Evolutionary conservation across 2,329 filamentous ascomycete species (phyloP).

Genomic region (Xylariales sp.): DNA sequence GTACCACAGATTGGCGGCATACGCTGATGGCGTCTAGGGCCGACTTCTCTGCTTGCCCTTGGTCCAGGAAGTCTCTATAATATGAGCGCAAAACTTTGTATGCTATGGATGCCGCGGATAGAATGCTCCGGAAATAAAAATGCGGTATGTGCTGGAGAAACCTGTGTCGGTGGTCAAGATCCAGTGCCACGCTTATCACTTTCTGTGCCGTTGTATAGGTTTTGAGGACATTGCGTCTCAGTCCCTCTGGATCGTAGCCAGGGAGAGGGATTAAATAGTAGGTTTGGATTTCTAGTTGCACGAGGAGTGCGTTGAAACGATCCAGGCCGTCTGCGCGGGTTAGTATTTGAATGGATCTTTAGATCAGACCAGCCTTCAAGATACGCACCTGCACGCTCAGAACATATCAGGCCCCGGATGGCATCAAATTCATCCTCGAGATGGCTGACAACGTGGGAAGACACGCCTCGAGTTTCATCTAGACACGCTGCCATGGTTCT

Average conservation of each 20-base stretch:
- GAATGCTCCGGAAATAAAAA: constrained; percentile 42
- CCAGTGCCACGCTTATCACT: constrained; percentile 37
- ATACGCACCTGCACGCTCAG: constrained; percentile 40
- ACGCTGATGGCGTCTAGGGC: constrained; percentile 30
- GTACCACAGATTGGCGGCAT: constrained; percentile 38
- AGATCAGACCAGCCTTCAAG: neutral
- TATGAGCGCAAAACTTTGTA: constrained; percentile 41
- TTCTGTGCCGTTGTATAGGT: constrained; percentile 44
- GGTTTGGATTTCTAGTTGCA: constrained; percentile 47
- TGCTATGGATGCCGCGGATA: constrained; percentile 42
- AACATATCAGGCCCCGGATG: constrained; percentile 40
- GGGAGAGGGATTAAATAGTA: constrained; percentile 47
- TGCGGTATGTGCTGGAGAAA: constrained; percentile 43
- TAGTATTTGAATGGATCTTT: constrained; percentile 7
- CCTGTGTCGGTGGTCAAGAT: constrained; percentile 34
- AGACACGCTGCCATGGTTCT: constrained; percentile 43
- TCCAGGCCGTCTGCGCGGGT: constrained; percentile 35
- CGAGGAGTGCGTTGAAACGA: constrained; percentile 43
- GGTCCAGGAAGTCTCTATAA: constrained; percentile 28
- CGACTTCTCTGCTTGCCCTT: constrained; percentile 17
- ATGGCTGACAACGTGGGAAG: constrained; percentile 40
- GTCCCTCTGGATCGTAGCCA: constrained; percentile 30
- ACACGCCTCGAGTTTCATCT: constrained; percentile 41
- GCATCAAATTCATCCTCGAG: constrained; percentile 50
- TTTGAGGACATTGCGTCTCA: constrained; percentile 41